Evolutionary conservation across 2,329 filamentous ascomycete genomes (phyloP).

Genomic region (Didymella exigua): DNA sequence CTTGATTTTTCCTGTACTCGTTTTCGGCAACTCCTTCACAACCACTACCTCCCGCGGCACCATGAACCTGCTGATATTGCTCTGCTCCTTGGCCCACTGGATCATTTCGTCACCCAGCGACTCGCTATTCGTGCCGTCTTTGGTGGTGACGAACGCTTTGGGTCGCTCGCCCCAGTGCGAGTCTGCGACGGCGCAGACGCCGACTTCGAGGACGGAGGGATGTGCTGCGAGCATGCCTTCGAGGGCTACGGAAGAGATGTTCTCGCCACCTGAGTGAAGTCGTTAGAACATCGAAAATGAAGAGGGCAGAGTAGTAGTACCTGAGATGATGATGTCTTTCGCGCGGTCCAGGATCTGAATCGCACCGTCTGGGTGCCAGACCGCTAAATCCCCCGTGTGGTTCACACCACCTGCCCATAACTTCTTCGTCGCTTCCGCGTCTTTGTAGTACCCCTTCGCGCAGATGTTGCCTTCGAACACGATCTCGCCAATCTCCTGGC

Average conservation of each 20-base stretch:
- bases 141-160: conserved; percentile 88
- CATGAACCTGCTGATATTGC: conserved; percentile 90
- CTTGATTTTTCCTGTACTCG: conserved; percentile 93
- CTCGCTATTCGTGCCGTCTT: conserved; percentile 60
- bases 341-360: conserved; percentile 91
- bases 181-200: conserved; percentile 85
- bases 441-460: conserved; percentile 89
- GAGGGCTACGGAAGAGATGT: conserved; percentile 91
- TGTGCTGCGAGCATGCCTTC: conserved; percentile 90
- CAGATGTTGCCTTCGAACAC: conserved; percentile 93
- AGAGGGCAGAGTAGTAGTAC: conserved; percentile 53
- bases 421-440: conserved; percentile 81
- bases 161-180: conserved; percentile 95
- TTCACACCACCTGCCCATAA: conserved; percentile 85
- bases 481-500: conserved; percentile 80
- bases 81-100: conserved; percentile 81
- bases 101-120: conserved; percentile 73
- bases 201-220: conserved; percentile 86
- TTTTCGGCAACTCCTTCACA: conserved; percentile 90
- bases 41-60: conserved; percentile 75
- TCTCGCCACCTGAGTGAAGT: conserved; percentile 78
- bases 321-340: conserved; percentile 98
- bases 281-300: neutral
- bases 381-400: conserved; percentile 90
- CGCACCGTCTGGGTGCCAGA: conserved; percentile 89